Evolutionary conservation across 2,329 filamentous ascomycete species (phyloP), one percentile per base, ranked within the genome.

Genomic region (Colletotrichum truncatum): DNA sequence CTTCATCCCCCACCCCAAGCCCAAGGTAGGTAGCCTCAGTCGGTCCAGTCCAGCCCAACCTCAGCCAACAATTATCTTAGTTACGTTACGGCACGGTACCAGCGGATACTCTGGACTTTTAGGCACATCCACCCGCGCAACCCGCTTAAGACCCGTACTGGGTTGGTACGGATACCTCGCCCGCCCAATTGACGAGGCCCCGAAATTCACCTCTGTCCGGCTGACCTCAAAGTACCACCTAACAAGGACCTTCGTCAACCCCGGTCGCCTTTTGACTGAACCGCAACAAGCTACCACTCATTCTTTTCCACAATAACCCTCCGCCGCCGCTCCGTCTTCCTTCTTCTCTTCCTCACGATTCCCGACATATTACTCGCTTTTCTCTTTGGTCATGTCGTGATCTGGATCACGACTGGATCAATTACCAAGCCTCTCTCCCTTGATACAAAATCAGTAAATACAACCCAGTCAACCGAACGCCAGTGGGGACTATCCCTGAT

Each of bases 121-220:
- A 26, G 18, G 25, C 26, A 30, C 48, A 61, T 51, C 36, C 62
- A 65, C 57, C 28, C 57, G 38, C 26, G 18, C n/a, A 64, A 49
- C 48, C 56, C 61, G 48, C 48, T 54, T 43, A 12, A 23, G 41
- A 51, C 48, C 62, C 14, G 61, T 61, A 36, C 54, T 45, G 46
- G 52, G 41, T 25, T 45, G 52, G 43, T 58, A 51, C 53, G 16
- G 28, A 46, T 57, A 51, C 52, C 26, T 57, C 23, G 26, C 18
- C 60, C 45, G 45, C 45, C 56, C 36, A 39, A 32, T 58, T 48
- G 45, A 58, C 26, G 26, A 51, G n/a, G 26, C 57, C 51, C 18
- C 16, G 57, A 65, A 65, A 65, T 62, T 62, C 62, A 65, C 57
- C 21, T 51, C 34, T 65, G 62, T 65, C 56, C 62, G 57, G 57